Conservation (phyloP, 352 stramenopile genomes). For the Pythium periplocum region DNA sequence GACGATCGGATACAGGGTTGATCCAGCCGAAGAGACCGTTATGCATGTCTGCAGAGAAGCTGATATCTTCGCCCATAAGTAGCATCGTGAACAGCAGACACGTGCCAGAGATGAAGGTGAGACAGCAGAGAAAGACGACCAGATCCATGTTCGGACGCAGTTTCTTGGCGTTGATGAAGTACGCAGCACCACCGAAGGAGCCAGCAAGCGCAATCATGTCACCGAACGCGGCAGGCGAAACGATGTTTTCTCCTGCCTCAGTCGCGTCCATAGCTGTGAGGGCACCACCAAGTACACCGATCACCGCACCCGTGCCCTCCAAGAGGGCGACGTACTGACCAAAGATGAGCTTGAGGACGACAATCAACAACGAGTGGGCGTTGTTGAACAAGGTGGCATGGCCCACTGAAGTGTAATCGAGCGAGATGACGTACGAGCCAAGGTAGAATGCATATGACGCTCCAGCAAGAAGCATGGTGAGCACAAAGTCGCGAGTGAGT, state of each 20-base stretch:
- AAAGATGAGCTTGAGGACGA: slow-evolving; percentile 61
- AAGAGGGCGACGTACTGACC: slow-evolving; percentile 52
- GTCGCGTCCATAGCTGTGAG: slow-evolving; percentile 66
- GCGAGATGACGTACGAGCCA: slow-evolving; percentile 60
- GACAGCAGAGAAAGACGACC: slow-evolving; percentile 57
- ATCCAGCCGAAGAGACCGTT: slow-evolving; percentile 85
- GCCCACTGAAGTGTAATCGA: slow-evolving; percentile 69
- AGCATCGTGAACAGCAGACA: slow-evolving; percentile 64
- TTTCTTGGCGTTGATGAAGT: slow-evolving; percentile 77
- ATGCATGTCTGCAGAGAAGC: slow-evolving; percentile 49
- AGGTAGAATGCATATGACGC: slow-evolving; percentile 69
- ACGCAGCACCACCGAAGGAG: slow-evolving; percentile 61
- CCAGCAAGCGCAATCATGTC: slow-evolving; percentile 69
- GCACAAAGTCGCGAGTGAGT: slow-evolving; percentile 28
- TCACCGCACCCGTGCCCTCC: slow-evolving; percentile 57
- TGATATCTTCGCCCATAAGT: slow-evolving; percentile 43
- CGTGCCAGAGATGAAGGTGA: slow-evolving; percentile 47
- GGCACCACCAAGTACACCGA: slow-evolving; percentile 65
- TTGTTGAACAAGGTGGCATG: slow-evolving; percentile 85
- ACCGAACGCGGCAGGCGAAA: slow-evolving; percentile 41
- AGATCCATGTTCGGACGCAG: slow-evolving; percentile 66
- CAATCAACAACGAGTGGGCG: slow-evolving; percentile 70
- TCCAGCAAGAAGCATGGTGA: slow-evolving; percentile 40
- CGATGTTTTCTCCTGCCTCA: slow-evolving; percentile 26
- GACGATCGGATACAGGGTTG: slow-evolving; percentile 37